phyloP scores from a whole-genome alignment of 306 rosid genomes.

The Echinosophora koreensis region DNA sequence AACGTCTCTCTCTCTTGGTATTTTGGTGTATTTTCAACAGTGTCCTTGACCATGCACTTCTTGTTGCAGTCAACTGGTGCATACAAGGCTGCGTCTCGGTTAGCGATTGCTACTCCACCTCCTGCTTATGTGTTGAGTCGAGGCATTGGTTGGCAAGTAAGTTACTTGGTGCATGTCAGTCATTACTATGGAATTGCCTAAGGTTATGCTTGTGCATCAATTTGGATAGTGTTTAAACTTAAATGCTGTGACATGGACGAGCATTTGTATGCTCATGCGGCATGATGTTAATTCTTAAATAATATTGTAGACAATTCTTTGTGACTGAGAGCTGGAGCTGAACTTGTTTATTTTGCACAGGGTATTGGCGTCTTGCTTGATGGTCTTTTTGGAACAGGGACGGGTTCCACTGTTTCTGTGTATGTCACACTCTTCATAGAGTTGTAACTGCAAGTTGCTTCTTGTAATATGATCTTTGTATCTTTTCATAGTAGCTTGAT shows the following conservation, averaged over 20 bases:
- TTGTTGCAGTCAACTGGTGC: slow-evolving; percentile 88
- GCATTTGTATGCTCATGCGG: not conserved
- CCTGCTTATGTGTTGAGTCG: slow-evolving; percentile 98
- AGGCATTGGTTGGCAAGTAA: slow-evolving; percentile 99
- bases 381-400: slow-evolving; percentile 89
- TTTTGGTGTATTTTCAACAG: slow-evolving; percentile 19
- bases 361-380: slow-evolving; percentile 88
- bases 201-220: not conserved
- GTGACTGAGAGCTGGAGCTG: slow-evolving; percentile 30
- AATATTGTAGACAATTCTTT: slow-evolving; percentile 6
- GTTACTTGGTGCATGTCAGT: slow-evolving; percentile 28
- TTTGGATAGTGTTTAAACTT: not conserved
- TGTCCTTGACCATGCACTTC: slow-evolving; percentile 37
- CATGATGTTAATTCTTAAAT: not conserved
- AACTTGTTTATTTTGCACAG: slow-evolving; percentile 53
- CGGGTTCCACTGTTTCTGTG: slow-evolving; percentile 98
- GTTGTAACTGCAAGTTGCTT: slow-evolving; percentile 15
- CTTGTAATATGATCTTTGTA: slow-evolving; percentile 1
- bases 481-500: slow-evolving; percentile 35
- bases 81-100: slow-evolving; percentile 88
- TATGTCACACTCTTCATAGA: slow-evolving; percentile 53
- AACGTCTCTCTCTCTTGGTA: not conserved
- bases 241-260: not conserved
- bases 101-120: slow-evolving; percentile 98
- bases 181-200: not conserved